phyloP scores from a whole-genome alignment of 352 stramenopile species.

The Phytopythium helicoides region DNA sequence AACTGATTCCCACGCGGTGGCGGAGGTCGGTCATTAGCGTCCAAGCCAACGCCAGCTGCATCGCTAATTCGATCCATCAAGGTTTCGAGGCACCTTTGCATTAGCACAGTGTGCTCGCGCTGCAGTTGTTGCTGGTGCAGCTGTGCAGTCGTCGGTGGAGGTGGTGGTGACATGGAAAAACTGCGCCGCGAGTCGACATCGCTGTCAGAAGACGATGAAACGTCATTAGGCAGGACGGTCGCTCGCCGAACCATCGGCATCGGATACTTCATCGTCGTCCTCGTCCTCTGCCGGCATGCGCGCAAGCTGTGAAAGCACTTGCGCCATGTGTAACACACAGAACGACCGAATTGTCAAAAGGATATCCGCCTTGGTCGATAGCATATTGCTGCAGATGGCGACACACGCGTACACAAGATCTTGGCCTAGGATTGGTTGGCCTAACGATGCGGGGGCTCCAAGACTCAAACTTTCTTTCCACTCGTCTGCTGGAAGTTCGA shows the following conservation, averaged over 20 bases:
- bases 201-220: slow-evolving; percentile 6
- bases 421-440: slow-evolving; percentile 61
- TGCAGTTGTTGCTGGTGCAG: slow-evolving; percentile 15
- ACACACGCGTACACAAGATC: slow-evolving; percentile 78
- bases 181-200: slow-evolving; percentile 8
- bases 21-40: background rate
- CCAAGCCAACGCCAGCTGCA: slow-evolving; percentile 36
- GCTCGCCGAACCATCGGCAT: slow-evolving; percentile 4
- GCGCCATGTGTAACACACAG: slow-evolving; percentile 74
- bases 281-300: slow-evolving; percentile 55
- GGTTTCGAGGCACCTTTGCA: slow-evolving; percentile 41
- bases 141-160: background rate
- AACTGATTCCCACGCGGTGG: slow-evolving; percentile 52
- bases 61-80: slow-evolving; percentile 53
- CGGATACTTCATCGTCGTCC: slow-evolving; percentile 31
- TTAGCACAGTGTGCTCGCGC: slow-evolving; percentile 15
- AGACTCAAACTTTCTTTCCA: slow-evolving; percentile 47
- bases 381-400: slow-evolving; percentile 73
- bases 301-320: slow-evolving; percentile 69
- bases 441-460: slow-evolving; percentile 50
- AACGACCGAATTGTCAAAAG: slow-evolving; percentile 75
- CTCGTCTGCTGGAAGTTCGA: slow-evolving; percentile 35
- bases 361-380: slow-evolving; percentile 77
- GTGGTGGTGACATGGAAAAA: slow-evolving; percentile 2
- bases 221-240: background rate